These are phyloP conservation scores for Oryza nivara DNA, from an alignment of 176 grass and related monocot species.

Conservation along the genomic window DNA sequence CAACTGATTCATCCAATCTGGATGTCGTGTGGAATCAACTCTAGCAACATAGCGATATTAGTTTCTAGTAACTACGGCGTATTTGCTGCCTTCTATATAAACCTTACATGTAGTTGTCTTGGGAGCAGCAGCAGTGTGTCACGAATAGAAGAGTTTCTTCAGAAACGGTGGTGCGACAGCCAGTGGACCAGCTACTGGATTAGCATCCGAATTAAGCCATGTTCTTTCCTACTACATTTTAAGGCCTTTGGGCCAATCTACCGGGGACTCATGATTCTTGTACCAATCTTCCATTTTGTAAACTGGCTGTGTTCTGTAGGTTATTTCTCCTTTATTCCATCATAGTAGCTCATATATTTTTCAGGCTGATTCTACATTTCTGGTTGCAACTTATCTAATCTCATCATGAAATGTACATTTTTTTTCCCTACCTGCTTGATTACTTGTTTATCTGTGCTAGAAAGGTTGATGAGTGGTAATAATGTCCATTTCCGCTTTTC, in stretches of 20 bases:
- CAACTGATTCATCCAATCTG: constrained; percentile 40
- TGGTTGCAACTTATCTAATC: not conserved
- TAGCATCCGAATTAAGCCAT: constrained; percentile 33
- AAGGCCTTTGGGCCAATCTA: constrained; percentile 14
- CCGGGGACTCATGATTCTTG: constrained; percentile 36
- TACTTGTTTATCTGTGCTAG: not conserved
- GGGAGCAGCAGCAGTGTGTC: constrained; percentile 13
- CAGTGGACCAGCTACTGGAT: not conserved
- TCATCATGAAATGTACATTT: not conserved
- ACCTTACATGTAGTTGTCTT: constrained; percentile 31
- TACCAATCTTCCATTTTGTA: constrained; percentile 47
- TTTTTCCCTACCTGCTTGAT: not conserved
- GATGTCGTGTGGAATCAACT: constrained; percentile 36
- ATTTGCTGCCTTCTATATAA: constrained; percentile 19
- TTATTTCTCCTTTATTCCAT: constrained; percentile 7
- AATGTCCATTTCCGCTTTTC: not conserved
- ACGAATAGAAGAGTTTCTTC: constrained; percentile 28
- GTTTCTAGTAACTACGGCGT: constrained; percentile 40
- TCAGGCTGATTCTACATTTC: not conserved
- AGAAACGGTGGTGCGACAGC: not conserved
- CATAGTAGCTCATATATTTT: not conserved
- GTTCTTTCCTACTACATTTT: constrained; percentile 36
- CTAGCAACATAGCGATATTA: constrained; percentile 39
- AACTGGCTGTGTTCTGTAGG: constrained; percentile 46
- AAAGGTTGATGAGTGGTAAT: not conserved